These are phyloP conservation scores for Luffa aegyptiaca DNA, from an alignment of 306 rosid species.

Conservation along the genomic window DNA sequence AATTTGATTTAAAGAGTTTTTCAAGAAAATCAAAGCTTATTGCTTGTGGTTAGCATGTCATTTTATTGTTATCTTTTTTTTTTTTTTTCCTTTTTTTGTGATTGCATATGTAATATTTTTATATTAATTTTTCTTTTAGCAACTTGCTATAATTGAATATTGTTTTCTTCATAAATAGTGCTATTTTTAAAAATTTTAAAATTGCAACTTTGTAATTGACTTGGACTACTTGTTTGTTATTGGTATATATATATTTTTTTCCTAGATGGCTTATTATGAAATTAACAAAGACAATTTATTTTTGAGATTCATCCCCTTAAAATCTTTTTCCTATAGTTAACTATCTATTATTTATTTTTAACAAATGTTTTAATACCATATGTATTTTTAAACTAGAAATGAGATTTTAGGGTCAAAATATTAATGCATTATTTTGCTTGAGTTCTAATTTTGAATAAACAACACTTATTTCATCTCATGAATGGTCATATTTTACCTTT, in stretches of 20 bases:
- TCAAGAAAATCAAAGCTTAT: neutral
- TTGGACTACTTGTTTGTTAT: too few relatives aligned
- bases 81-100: neutral
- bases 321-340: neutral
- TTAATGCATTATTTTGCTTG: neutral
- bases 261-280: too few relatives aligned
- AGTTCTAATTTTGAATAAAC: neutral
- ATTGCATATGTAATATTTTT: neutral
- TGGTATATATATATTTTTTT: too few relatives aligned
- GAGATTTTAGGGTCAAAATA: neutral
- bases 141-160: too few relatives aligned
- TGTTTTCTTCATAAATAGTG: too few relatives aligned
- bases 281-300: too few relatives aligned
- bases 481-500: neutral
- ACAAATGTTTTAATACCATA: neutral
- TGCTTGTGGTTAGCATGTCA: neutral
- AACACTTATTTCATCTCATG: neutral
- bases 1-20: neutral
- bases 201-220: too few relatives aligned
- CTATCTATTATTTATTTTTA: neutral
- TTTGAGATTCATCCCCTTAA: too few relatives aligned
- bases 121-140: too few relatives aligned
- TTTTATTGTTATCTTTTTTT: neutral
- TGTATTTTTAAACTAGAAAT: neutral
- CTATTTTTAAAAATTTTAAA: too few relatives aligned